Conservation (phyloP, 441 rosid species). For the Euphorbia corollata region DNA sequence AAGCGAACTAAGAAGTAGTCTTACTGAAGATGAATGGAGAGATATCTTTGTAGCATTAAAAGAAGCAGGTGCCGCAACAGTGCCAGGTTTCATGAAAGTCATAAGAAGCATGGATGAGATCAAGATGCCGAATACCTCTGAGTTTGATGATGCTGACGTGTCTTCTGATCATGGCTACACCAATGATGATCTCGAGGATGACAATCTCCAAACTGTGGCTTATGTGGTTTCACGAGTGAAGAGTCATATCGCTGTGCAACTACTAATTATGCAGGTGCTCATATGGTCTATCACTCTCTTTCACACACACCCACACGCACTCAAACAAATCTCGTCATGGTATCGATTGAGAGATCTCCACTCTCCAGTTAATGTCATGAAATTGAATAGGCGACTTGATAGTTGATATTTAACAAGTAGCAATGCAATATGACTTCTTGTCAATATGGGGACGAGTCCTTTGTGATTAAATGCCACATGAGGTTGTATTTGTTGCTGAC, state of each 20-base stretch:
- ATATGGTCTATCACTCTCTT: slow-evolving; percentile 3
- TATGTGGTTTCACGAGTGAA: slow-evolving; percentile 78
- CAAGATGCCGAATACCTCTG: slow-evolving; percentile 36
- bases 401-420: no score
- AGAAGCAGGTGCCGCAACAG: slow-evolving; percentile 56
- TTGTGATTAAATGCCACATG: neutral
- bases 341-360: no score
- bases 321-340: no score
- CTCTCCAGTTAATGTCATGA: no score
- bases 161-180: slow-evolving; percentile 53
- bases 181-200: slow-evolving; percentile 65
- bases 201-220: slow-evolving; percentile 66
- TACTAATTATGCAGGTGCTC: slow-evolving; percentile 64
- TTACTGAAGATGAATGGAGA: slow-evolving; percentile 82
- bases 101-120: slow-evolving; percentile 67
- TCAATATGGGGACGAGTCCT: neutral
- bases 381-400: no score
- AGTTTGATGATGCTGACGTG: slow-evolving; percentile 39
- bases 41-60: slow-evolving; percentile 55
- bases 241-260: slow-evolving; percentile 75
- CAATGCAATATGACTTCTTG: neutral
- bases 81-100: slow-evolving; percentile 66
- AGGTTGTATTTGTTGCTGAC: neutral
- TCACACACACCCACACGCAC: neutral
- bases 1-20: slow-evolving; percentile 53